Conservation (phyloP, 306 rosid species). For the Hippophae gyantsensis region DNA sequence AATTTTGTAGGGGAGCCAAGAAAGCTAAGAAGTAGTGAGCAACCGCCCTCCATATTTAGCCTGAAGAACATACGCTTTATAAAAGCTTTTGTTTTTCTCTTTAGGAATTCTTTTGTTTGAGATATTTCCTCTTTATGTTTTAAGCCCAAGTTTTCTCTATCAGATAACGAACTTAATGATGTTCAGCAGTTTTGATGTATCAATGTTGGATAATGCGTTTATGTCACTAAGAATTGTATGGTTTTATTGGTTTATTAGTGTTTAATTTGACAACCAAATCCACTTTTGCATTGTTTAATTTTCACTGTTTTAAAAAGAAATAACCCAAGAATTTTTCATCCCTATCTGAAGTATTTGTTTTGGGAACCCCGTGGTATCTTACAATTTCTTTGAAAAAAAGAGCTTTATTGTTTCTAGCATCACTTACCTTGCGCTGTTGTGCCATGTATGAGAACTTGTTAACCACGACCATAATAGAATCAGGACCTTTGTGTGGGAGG, state of each 20-base stretch:
- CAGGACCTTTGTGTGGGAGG: no score
- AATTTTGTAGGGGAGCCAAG: constrained; percentile 25
- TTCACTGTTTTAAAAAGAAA: no score
- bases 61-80: constrained; percentile 4
- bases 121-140: constrained; percentile 5
- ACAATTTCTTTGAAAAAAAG: no score
- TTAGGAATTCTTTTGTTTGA: constrained; percentile 8
- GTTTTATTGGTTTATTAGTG: background rate
- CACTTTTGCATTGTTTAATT: no score
- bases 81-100: constrained; percentile 1
- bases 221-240: constrained; percentile 10
- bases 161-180: constrained; percentile 12
- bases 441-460: no score
- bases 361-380: no score
- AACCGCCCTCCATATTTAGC: background rate
- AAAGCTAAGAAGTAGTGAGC: constrained; percentile 35
- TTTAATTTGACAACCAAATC: background rate
- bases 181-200: constrained; percentile 9
- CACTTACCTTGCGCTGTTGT: no score
- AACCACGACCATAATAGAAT: no score
- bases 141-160: constrained; percentile 12
- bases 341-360: no score
- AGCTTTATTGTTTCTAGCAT: no score
- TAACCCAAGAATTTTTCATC: no score
- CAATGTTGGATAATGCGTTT: constrained; percentile 7